These are phyloP conservation scores for Fraxinus xanthoxyloides DNA, from an alignment of 305 asterid genomes.

Conservation along the genomic window DNA sequence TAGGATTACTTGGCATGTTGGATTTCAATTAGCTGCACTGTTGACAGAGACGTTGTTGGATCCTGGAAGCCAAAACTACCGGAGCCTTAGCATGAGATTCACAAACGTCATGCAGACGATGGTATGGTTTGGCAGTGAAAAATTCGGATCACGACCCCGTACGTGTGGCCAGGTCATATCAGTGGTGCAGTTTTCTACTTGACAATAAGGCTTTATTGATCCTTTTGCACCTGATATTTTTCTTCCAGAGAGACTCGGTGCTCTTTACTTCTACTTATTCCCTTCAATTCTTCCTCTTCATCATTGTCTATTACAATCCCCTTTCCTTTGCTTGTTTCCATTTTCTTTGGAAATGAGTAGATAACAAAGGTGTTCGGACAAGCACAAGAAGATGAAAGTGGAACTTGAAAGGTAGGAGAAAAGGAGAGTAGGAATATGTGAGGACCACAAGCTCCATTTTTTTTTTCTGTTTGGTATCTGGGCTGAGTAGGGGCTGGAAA, in stretches of 20 bases:
- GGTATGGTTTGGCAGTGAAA: conserved; percentile 49
- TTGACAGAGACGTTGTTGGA: conserved; percentile 79
- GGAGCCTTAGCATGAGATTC: conserved; percentile 74
- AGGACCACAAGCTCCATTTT: conserved; percentile 75
- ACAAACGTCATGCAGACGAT: conserved; percentile 73
- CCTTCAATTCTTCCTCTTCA: conserved; percentile 43
- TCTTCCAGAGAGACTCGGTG: conserved; percentile 38
- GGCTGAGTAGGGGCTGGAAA: conserved; percentile 35
- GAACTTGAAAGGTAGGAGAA: conserved; percentile 17
- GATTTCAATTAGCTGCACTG: conserved; percentile 85
- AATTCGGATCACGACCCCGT: no score
- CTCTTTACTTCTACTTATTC: conserved; percentile 53
- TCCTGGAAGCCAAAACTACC: conserved; percentile 49
- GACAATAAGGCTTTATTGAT: conserved; percentile 54
- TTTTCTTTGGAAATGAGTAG: conserved; percentile 29
- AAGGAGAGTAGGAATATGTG: conserved; percentile 33
- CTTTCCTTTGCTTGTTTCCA: conserved; percentile 67
- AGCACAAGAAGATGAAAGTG: conserved; percentile 20
- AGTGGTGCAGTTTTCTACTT: conserved; percentile 60
- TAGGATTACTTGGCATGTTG: conserved; percentile 9
- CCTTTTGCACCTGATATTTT: conserved; percentile 41
- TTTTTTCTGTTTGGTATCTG: conserved; percentile 29
- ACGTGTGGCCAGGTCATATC: conserved; percentile 35
- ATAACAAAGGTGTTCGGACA: conserved; percentile 21
- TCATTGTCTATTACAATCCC: conserved; percentile 34